Percentiles rank a stretch among this genome's conserved stretches.
These are phyloP conservation scores for Penicillium nucicola DNA, from an alignment of 495 filamentous ascomycete species.

Conservation along the genomic window DNA sequence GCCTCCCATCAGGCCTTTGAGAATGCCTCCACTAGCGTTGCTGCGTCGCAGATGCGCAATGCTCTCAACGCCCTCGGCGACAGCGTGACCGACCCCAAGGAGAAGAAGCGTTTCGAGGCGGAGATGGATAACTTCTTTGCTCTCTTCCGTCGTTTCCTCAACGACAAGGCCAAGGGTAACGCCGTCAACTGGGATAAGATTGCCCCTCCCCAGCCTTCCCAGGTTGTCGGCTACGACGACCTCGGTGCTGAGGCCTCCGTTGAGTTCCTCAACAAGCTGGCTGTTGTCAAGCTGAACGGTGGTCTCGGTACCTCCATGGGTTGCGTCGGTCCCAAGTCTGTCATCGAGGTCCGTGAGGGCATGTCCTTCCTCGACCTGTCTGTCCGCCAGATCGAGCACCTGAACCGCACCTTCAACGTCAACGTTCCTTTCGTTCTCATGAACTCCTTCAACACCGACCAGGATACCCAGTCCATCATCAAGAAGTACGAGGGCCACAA, in stretches of 20 bases:
- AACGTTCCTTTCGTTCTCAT: conserved; percentile 99
- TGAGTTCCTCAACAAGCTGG: conserved; percentile 93
- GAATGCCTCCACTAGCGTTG: conserved; percentile 97
- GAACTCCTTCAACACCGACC: conserved; percentile 99
- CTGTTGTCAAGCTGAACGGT: conserved; percentile 98
- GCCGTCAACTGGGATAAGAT: conserved; percentile 95
- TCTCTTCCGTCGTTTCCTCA: conserved; percentile 95
- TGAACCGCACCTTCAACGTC: conserved; percentile 95
- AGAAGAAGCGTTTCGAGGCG: conserved; percentile 94
- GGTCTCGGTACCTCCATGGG: conserved; percentile 99
- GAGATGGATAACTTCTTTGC: conserved; percentile 99
- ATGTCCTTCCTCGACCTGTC: conserved; percentile 99
- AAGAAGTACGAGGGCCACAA: conserved; percentile 99
- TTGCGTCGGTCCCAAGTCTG: conserved; percentile 98
- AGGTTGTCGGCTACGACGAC: conserved; percentile 90
- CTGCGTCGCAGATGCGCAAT: conserved; percentile 98
- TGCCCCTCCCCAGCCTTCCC: conserved; percentile 80
- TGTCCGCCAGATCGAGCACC: conserved; percentile 97
- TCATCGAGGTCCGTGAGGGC: conserved; percentile 99
- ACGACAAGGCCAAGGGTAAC: conserved; percentile 98
- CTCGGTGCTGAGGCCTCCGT: conserved; percentile 84
- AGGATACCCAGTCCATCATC: conserved; percentile 97
- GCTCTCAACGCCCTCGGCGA: conserved; percentile 88
- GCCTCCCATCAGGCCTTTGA: conserved; percentile 77
- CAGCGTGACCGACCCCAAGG: conserved; percentile 72